Evolutionary conservation across 805 yeast species (phyloP), one percentile per base, ranked within the genome.

Genomic region (Nakazawaea pomicola): DNA sequence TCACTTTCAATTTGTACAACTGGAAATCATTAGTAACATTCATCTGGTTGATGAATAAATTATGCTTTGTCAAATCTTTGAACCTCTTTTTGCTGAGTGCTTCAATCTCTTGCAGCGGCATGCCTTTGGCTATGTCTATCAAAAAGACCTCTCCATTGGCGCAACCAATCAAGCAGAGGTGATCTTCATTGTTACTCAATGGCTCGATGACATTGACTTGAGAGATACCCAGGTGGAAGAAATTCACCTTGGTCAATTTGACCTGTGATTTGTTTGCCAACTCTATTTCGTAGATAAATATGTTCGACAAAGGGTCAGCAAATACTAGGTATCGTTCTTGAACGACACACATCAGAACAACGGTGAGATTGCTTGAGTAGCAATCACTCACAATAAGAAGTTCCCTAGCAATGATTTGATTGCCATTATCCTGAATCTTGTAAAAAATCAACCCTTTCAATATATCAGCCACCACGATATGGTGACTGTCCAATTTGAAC

Each of bases 151-250:
- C 36, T 7, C 36, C 36, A 23, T 33, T 33, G 8, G 23, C 8
- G 15, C 36, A 33, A 23, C 36, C 36, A 21, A 33, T 10, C n/a
- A 33, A 23, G n/a, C 36, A 33, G 6, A 23, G 16, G 24, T 21
- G 36, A 33, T 5, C 8, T 11, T 33, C 23, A n/a, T 12, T 19
- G 6, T 7, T n/a, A 7, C n/a, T 7, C 2, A 15, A 24, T 14
- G 36, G 8, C 15, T n/a, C 12, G n/a, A 33, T 33, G 10, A 33
- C 36, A 23, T 33, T 33, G 15, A 23, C n/a, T 8, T 12, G 11
- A 14, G 29, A 16, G 14, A 23, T 14, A 8, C 18, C 18, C 29
- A 33, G 15, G 24, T 23, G 14, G 18, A 21, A 21, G 15, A 23
- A 7, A 12, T 12, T 33, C 14, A 33, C 10, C 16, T 7, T 23